A percentile compares a stretch with the other conserved stretches of the same genome.
Conservation (phyloP, 164 flowering plant genomes). For the Tinospora cordifolia region DNA sequence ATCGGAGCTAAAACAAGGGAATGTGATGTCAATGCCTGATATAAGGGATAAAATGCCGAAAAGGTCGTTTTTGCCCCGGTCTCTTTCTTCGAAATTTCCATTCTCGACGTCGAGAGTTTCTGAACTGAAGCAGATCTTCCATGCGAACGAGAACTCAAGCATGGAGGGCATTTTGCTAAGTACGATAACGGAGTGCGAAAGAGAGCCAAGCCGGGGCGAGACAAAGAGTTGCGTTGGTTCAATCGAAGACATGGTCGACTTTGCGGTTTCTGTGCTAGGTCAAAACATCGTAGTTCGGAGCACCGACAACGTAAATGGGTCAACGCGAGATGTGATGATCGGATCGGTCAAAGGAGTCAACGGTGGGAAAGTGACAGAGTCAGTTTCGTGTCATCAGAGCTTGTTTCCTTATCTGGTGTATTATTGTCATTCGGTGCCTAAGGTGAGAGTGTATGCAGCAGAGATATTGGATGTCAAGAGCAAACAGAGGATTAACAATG, state of each 20-base stretch:
- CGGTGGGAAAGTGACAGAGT: constrained; percentile 58
- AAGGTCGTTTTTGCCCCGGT: constrained; percentile 75
- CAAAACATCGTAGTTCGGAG: constrained; percentile 39
- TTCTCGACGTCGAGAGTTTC: constrained; percentile 34
- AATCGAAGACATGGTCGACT: constrained; percentile 83
- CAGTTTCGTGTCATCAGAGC: constrained; percentile 87
- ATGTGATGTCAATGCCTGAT: constrained; percentile 72
- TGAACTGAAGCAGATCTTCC: constrained; percentile 41
- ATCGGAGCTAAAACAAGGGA: constrained; percentile 50
- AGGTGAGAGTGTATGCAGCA: constrained; percentile 68
- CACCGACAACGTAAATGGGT: constrained; percentile 62
- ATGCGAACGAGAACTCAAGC: constrained; percentile 40
- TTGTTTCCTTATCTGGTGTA: constrained; percentile 72
- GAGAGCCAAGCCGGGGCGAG: constrained; percentile 73
- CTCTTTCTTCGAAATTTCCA: constrained; percentile 51
- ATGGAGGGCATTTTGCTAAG: constrained; percentile 36
- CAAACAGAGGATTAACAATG: constrained; percentile 51
- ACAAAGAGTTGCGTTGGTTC: constrained; percentile 74
- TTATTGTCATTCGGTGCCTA: constrained; percentile 87
- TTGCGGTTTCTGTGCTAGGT: constrained; percentile 60
- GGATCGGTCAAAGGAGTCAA: constrained; percentile 65
- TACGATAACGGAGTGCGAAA: constrained; percentile 63
- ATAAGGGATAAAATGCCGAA: constrained; percentile 73
- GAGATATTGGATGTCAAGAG: constrained; percentile 47
- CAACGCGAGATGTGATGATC: constrained; percentile 37